These are phyloP conservation scores for Acanthamoeba sp. DNA, from an alignment of 208 protist genomes.

Conservation along the genomic window DNA sequence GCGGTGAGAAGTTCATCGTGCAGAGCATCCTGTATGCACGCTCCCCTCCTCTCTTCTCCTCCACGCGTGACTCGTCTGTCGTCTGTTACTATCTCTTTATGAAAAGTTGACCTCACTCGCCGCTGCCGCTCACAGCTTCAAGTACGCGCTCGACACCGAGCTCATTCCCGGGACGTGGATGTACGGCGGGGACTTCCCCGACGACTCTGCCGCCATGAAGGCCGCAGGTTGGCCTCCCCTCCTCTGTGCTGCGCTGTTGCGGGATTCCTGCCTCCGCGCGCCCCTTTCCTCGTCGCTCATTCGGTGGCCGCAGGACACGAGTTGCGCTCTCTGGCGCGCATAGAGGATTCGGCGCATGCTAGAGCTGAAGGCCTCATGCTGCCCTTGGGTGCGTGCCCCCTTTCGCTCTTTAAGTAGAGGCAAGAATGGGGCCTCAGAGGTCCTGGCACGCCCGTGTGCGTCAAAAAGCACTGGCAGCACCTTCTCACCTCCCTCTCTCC, in stretches of 20 bases:
- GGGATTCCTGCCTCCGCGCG: no score
- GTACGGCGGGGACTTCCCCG: conserved; percentile 72
- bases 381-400: background rate
- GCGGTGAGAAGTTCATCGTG: conserved; percentile 78
- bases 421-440: no score
- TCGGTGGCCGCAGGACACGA: background rate
- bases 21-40: conserved; percentile 70
- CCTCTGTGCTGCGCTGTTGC: no score
- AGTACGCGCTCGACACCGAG: conserved; percentile 66
- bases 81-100: background rate
- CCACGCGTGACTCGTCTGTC: no score
- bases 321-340: conserved; percentile 35
- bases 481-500: conserved; percentile 47
- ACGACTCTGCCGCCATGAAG: conserved; percentile 64
- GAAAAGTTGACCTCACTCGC: no score
- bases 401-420: background rate
- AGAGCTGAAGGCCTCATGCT: background rate
- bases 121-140: conserved; percentile 11
- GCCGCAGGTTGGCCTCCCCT: background rate
- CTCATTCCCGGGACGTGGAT: background rate
- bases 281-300: no score
- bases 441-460: no score
- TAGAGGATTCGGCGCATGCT: background rate
- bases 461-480: no score
- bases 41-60: background rate